A percentile compares a stretch with the other conserved stretches of the same genome.
Conservation (phyloP, 2,329 filamentous ascomycete species). For the Aspergillus pseudoglaucus region DNA sequence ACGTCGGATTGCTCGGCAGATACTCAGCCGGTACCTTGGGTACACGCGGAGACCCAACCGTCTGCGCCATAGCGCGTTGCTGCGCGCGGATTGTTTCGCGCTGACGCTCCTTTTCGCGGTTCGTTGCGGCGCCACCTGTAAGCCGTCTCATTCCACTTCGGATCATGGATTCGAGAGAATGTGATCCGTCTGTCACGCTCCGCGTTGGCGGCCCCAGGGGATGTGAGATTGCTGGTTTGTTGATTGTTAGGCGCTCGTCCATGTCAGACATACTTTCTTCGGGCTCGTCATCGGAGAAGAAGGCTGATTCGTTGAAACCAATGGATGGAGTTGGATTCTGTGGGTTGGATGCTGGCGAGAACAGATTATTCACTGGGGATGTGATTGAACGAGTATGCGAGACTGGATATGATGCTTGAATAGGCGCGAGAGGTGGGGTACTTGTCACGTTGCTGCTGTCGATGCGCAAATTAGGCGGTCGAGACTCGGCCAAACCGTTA, state of each 20-base stretch:
- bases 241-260: constrained; percentile 54
- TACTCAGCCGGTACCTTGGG: constrained; percentile 45
- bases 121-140: constrained; percentile 37
- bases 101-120: constrained; percentile 40
- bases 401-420: constrained; percentile 50
- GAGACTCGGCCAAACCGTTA: constrained; percentile 73
- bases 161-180: constrained; percentile 41
- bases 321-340: constrained; percentile 46
- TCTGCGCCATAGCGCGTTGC: constrained; percentile 34
- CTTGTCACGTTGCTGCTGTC: constrained; percentile 35
- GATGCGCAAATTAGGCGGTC: constrained; percentile 52
- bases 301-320: constrained; percentile 49
- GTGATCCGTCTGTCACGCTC: constrained; percentile 34
- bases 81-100: constrained; percentile 38
- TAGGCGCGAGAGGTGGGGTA: constrained; percentile 23
- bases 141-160: constrained; percentile 43
- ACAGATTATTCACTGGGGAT: constrained; percentile 58
- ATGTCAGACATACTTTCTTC: constrained; percentile 76
- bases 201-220: constrained; percentile 18
- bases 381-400: constrained; percentile 80
- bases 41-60: constrained; percentile 37
- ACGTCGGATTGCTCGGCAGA: constrained; percentile 33
- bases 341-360: constrained; percentile 43
- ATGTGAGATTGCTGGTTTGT: constrained; percentile 16
- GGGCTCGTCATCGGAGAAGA: constrained; percentile 70